Base-by-base conservation (phyloP, 2,329 filamentous ascomycete genomes). In the Ceratocystis lukuohia region DNA sequence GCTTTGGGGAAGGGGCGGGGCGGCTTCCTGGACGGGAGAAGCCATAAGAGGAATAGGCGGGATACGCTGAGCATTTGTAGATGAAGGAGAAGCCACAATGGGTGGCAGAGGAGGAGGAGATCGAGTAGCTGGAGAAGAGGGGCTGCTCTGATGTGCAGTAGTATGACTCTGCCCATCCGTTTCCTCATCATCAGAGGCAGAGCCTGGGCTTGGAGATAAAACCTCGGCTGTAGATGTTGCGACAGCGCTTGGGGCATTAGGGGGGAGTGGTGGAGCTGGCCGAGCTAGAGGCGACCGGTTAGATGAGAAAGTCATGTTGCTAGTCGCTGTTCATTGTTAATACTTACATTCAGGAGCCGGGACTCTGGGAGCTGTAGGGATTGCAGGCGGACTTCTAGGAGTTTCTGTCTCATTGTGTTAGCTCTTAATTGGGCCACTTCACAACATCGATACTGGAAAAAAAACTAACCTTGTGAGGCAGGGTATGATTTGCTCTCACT, bases 181-280 rank as follows among this genome's bases (percentile, higher is more conserved):
- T 71, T 91, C 78, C 74, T 96, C 93, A 74, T 96, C 92, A 71
- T 95, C 92, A 56, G 92, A 94, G 73, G 88, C 89, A 1, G 91
- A 95, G 37, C 91, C 91, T 68, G 88, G 82, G 67, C 86, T 90
- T 59, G 85, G 86, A 50, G 89, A 89, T 61, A 81, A 79, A 17
- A 83, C 73, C 56, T 79, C 78, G 45, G 81, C 77, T 45, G 82
- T 77, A 62, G 82, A 78, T 44, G 79, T 78, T 30, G 79, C 78
- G 62, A 83, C 83, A 1, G 80, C 50, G 46, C 80, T 77, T 45
- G 82, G 77, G 63, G 80, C 50, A 41, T 80, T 77, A 48, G 82
- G 77, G 63, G 82, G 79, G 50, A 78, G 78, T 44, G 79, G 78
- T 59, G 83, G 83, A 1, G 80, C 78, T 59, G 87, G 84, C 62